Evolutionary conservation across 345 rosid genomes (phyloP).

Genomic region (Salix brachista): DNA sequence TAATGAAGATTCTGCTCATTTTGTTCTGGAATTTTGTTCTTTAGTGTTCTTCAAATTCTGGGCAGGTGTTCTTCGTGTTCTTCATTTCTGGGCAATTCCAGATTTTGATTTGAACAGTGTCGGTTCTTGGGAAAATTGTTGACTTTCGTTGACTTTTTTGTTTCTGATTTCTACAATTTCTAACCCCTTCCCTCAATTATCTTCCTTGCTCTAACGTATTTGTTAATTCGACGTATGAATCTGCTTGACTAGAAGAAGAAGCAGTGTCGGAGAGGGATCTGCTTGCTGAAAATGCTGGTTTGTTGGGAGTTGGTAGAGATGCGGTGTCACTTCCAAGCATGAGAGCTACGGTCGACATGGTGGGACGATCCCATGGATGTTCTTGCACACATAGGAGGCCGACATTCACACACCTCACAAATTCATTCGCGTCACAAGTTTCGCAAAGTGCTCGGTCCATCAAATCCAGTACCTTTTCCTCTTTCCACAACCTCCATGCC

Average conservation of each 20-base stretch:
- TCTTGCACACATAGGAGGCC: slow-evolving; percentile 36
- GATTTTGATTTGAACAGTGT: too few species aligned
- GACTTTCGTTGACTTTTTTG: too few species aligned
- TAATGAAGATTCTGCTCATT: too few species aligned
- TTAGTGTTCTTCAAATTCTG: too few species aligned
- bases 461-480: slow-evolving; percentile 10
- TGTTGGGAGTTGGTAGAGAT: slow-evolving; percentile 24
- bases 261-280: neutral
- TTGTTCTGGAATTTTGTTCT: too few species aligned
- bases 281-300: slow-evolving; percentile 25
- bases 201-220: neutral
- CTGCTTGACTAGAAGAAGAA: slow-evolving; percentile 8
- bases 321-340: slow-evolving; percentile 22
- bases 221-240: neutral
- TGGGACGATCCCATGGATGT: slow-evolving; percentile 31
- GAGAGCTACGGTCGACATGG: slow-evolving; percentile 20
- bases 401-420: slow-evolving; percentile 22
- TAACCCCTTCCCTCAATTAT: neutral
- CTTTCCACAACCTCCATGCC: slow-evolving; percentile 25
- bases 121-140: too few species aligned
- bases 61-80: too few species aligned
- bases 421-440: slow-evolving; percentile 6
- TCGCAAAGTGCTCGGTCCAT: slow-evolving; percentile 10
- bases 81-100: too few species aligned
- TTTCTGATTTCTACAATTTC: too few species aligned